Percentiles rank a stretch among this genome's conserved stretches.
These are phyloP conservation scores for Colletotrichum coccodes DNA, from an alignment of 2,329 filamentous ascomycete genomes.

Conservation along the genomic window DNA sequence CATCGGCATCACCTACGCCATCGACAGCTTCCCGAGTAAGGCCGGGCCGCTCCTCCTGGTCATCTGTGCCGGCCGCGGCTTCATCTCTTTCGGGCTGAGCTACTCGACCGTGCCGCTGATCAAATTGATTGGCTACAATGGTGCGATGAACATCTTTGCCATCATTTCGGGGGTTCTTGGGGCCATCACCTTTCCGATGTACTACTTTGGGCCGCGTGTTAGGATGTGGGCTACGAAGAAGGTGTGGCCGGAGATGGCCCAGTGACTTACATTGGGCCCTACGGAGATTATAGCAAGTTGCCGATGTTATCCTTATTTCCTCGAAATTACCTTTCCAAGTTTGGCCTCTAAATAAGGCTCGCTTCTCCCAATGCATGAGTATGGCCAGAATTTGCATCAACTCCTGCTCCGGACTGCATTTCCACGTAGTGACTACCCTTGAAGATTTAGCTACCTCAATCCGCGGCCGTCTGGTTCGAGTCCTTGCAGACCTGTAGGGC, in stretches of 20 bases:
- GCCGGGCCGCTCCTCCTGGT: slow-evolving; percentile 39
- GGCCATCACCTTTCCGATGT: neutral
- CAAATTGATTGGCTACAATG: slow-evolving; percentile 33
- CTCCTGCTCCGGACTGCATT: too few relatives aligned
- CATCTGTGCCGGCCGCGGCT: slow-evolving; percentile 38
- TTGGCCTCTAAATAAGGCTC: too few relatives aligned
- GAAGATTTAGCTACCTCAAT: too few relatives aligned
- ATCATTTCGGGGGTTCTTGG: slow-evolving; percentile 34
- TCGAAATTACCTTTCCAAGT: too few relatives aligned
- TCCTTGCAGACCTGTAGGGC: too few relatives aligned
- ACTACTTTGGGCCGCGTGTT: neutral
- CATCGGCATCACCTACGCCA: slow-evolving; percentile 40
- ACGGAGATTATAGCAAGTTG: too few relatives aligned
- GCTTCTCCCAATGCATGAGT: too few relatives aligned
- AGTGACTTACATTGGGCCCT: neutral
- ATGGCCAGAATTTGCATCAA: too few relatives aligned
- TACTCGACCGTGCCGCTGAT: slow-evolving; percentile 37
- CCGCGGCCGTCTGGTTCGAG: too few relatives aligned
- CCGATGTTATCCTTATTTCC: too few relatives aligned
- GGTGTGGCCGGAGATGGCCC: slow-evolving; percentile 9
- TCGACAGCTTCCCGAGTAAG: slow-evolving; percentile 41
- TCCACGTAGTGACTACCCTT: too few relatives aligned
- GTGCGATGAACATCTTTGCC: slow-evolving; percentile 37
- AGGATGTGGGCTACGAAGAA: slow-evolving; percentile 17
- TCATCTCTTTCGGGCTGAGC: slow-evolving; percentile 39